Evolutionary conservation across 495 filamentous ascomycete genomes (phyloP), one percentile per base, ranked within the genome.

Genomic region (Penicillium parvum): DNA sequence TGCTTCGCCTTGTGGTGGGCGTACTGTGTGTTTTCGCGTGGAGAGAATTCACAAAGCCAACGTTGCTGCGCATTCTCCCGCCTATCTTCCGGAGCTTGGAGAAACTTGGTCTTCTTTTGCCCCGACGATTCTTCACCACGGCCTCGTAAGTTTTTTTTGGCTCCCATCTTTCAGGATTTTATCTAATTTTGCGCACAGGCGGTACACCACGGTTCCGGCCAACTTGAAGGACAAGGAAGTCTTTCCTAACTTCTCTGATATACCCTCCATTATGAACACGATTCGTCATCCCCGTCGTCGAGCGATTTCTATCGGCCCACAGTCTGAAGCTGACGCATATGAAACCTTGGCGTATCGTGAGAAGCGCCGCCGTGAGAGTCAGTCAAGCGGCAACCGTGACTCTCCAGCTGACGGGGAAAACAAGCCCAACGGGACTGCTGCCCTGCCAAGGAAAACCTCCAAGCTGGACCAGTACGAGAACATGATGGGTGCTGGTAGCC

Each of bases 281-380:
- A 83, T 98, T 12, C 78, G 88, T 11, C 83, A 92, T 51, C 88
- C 88, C 0, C 73, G 85, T 14, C 75, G 80, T 45, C 77, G 92
- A n/a, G 81, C 87, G 26, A 80, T 96, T 16, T 95, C 89, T 16
- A 76, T 98, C 22, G 92, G 92, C 0, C 92, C 92, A 5, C 92
- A 97, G 65, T 96, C 90, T 18, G 88, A 85, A 43, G 92, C 92
- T 3, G 92, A 98, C 62, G 92, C 90, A 5, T 96, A 96, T 57
- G 92, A 98, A 67, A 89, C 88, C 12, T 68, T 97, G 15, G 92
- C 92, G n/a, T 95, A 91, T 54, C 79, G 90, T 2, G 87, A 94
- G 59, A 81, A 88, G 52, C 78, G 77, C 49, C 73, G 90, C 50
- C 72, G 86, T 28, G 86, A 95, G 59, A 95, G 86, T 52, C 68